These are phyloP conservation scores for Triglochin maritima DNA, from an alignment of 106 monocot species.

Conservation along the genomic window DNA sequence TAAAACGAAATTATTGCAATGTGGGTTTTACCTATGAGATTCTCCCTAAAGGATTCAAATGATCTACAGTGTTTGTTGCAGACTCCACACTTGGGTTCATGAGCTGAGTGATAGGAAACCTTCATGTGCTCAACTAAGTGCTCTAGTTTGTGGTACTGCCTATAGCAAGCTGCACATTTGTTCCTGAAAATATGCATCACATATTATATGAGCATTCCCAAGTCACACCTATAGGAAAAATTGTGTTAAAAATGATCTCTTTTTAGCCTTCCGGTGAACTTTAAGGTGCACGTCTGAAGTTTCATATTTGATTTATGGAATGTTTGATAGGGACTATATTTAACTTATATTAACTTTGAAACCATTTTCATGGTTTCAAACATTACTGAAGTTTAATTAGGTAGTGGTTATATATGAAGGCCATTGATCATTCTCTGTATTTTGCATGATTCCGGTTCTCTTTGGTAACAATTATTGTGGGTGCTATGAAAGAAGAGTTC, in stretches of 20 bases:
- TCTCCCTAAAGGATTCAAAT: conserved; percentile 73
- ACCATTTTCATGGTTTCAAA: too few relatives aligned
- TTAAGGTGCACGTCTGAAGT: too few relatives aligned
- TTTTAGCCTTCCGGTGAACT: too few relatives aligned
- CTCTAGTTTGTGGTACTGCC: conserved; percentile 78
- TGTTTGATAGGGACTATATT: not conserved
- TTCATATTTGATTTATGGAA: too few relatives aligned
- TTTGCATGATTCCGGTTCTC: too few relatives aligned
- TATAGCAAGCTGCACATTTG: conserved; percentile 78
- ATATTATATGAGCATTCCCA: not conserved
- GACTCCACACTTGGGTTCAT: conserved; percentile 70
- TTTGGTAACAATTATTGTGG: too few relatives aligned
- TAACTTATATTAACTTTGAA: not conserved
- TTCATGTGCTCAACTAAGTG: conserved; percentile 84
- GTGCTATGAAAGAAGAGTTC: too few relatives aligned
- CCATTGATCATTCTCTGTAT: too few relatives aligned
- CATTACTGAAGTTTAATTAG: too few relatives aligned
- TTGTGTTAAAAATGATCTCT: too few relatives aligned
- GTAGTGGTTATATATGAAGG: too few relatives aligned
- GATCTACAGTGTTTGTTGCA: conserved; percentile 74
- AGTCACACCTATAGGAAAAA: too few relatives aligned
- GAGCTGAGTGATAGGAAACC: conserved; percentile 62
- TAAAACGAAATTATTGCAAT: not conserved
- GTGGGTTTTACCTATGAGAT: conserved; percentile 54
- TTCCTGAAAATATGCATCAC: conserved; percentile 24